Evolutionary conservation across 106 monocot genomes (phyloP).

Genomic region (Allium fistulosum): DNA sequence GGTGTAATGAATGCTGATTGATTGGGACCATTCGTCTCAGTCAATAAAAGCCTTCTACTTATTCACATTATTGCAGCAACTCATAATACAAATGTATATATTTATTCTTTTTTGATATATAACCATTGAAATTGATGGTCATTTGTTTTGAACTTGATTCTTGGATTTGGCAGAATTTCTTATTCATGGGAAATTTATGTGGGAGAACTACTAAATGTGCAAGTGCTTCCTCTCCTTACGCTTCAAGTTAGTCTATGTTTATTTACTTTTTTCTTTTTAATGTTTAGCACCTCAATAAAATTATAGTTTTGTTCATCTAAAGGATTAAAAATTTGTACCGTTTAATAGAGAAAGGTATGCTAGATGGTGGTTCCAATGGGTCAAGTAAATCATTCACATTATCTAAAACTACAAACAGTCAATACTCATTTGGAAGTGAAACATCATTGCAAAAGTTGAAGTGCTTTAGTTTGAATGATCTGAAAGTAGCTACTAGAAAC

Average conservation of each 20-base stretch:
- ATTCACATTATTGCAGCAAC: no score
- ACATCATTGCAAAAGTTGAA: constrained; percentile 24
- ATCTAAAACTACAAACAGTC: constrained; percentile 5
- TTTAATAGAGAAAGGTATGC: not conserved
- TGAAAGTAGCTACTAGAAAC: constrained; percentile 67
- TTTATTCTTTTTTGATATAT: not conserved
- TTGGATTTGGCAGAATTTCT: constrained; percentile 1
- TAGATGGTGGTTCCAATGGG: not conserved
- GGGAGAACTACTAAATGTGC: constrained; percentile 19
- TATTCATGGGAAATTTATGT: constrained; percentile 14
- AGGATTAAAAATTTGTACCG: not conserved
- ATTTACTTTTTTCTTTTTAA: not conserved
- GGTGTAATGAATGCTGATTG: no score
- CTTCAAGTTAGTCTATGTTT: constrained; percentile 7
- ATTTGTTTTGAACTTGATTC: not conserved
- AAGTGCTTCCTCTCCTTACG: constrained; percentile 13
- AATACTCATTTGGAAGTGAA: constrained; percentile 17
- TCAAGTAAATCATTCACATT: constrained; percentile 14
- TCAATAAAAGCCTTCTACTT: no score
- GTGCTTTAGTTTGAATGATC: constrained; percentile 63
- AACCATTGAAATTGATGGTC: not conserved
- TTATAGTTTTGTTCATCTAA: not conserved
- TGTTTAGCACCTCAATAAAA: not conserved
- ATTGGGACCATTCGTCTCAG: no score
- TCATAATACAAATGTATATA: no score